Percentiles rank a stretch among this genome's conserved stretches.
Conservation (phyloP, 2,329 filamentous ascomycete species). For the Boeremia lycopersici region DNA sequence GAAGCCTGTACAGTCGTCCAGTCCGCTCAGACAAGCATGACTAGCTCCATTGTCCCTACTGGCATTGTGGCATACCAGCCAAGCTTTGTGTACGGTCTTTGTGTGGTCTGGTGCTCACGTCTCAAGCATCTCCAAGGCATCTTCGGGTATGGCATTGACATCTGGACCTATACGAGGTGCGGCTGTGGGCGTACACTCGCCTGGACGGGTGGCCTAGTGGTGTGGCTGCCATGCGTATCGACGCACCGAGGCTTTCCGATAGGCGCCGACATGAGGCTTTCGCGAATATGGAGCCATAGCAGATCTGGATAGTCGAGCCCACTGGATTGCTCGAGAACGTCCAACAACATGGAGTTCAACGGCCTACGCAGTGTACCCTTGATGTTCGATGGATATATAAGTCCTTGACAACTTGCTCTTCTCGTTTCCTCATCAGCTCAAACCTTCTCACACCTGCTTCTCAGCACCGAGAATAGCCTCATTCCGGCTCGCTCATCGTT, state of each 20-base stretch:
- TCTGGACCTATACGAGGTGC: slow-evolving; percentile 5
- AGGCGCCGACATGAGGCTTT: slow-evolving; percentile 6
- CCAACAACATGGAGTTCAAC: background rate
- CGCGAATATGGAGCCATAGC: slow-evolving; percentile 3
- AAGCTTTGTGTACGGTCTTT: slow-evolving; percentile 3
- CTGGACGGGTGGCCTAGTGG: slow-evolving; percentile 11
- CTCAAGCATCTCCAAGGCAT: slow-evolving; percentile 9
- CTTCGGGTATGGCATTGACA: slow-evolving; percentile 3
- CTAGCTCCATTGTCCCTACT: background rate
- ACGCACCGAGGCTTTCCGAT: background rate
- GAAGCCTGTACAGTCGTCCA: background rate
- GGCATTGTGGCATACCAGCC: background rate
- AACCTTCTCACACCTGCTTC: slow-evolving; percentile 18
- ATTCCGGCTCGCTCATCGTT: slow-evolving; percentile 1
- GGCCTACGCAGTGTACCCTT: background rate
- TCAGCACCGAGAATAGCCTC: slow-evolving; percentile 2
- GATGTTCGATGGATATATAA: slow-evolving; percentile 16
- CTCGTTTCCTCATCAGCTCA: slow-evolving; percentile 5
- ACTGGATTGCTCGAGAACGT: slow-evolving; percentile 11
- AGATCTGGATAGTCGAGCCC: slow-evolving; percentile 1
- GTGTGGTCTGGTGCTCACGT: background rate
- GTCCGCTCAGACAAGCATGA: background rate
- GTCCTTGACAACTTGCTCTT: background rate
- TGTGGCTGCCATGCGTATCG: slow-evolving; percentile 13
- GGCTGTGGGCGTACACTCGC: background rate